Percentiles rank a stretch among this genome's conserved stretches.
Evolutionary conservation across 2,329 filamentous ascomycete species (phyloP).

Genomic region (Ascosphaera apis): DNA sequence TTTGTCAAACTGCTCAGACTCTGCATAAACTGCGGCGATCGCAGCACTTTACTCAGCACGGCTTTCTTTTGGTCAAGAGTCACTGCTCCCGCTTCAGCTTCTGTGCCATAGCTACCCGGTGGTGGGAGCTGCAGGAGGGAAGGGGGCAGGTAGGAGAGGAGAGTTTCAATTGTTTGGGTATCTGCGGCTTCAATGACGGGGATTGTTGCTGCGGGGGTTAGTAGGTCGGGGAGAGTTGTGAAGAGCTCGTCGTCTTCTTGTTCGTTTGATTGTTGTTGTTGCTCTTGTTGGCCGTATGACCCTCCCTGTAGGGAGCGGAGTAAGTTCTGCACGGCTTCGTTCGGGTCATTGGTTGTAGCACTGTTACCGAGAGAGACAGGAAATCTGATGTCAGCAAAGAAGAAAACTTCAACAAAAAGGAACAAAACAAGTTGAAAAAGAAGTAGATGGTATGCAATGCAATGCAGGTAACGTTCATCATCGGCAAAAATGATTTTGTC

Average conservation of each 20-base stretch:
- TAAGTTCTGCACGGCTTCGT: slow-evolving; percentile 65
- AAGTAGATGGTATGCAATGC: slow-evolving; percentile 5
- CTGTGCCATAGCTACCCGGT: slow-evolving; percentile 26
- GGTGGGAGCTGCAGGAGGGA: slow-evolving; percentile 43
- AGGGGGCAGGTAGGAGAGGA: slow-evolving; percentile 59
- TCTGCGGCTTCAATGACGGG: slow-evolving; percentile 50
- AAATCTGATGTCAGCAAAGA: slow-evolving; percentile 4
- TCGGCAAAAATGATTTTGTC: not conserved
- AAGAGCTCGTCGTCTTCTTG: slow-evolving; percentile 39
- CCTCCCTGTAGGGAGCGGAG: slow-evolving; percentile 45
- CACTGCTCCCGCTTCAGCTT: slow-evolving; percentile 48
- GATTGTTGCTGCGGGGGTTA: slow-evolving; percentile 55
- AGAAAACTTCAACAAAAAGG: slow-evolving; percentile 1
- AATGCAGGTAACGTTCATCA: not conserved
- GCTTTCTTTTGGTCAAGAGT: slow-evolving; percentile 54
- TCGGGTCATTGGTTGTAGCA: slow-evolving; percentile 44
- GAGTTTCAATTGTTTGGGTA: slow-evolving; percentile 40
- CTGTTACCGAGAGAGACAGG: no score
- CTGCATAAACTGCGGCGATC: slow-evolving; percentile 78
- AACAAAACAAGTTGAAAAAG: not conserved
- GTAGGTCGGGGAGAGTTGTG: slow-evolving; percentile 66
- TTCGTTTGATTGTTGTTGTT: slow-evolving; percentile 30
- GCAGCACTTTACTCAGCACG: slow-evolving; percentile 58
- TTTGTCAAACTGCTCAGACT: slow-evolving; percentile 65
- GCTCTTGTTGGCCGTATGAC: no score